A percentile compares a stretch with the other conserved stretches of the same genome.
These are phyloP conservation scores for Sesbania bispinosa DNA, from an alignment of 306 rosid species.

Conservation along the genomic window DNA sequence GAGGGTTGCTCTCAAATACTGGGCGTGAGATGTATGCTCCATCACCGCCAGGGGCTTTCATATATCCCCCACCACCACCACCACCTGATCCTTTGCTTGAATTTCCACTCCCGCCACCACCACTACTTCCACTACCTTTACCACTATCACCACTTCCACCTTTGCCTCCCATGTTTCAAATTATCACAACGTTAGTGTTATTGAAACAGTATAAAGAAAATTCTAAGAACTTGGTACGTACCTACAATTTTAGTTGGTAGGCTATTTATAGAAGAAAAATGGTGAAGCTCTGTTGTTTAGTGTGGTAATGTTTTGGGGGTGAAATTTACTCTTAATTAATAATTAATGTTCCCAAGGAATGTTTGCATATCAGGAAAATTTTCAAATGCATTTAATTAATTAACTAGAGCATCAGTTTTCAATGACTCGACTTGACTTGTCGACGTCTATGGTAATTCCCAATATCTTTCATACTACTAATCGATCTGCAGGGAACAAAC, in stretches of 20 bases:
- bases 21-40: conserved; percentile 1
- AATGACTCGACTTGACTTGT: no score
- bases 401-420: no score
- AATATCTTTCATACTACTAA: no score
- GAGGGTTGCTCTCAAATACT: conserved; percentile 18
- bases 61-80: neutral
- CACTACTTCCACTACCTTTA: neutral
- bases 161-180: conserved; percentile 23
- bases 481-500: no score
- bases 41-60: conserved; percentile 22
- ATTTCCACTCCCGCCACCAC: neutral
- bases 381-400: no score
- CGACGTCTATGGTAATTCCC: no score
- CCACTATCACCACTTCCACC: neutral
- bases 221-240: neutral
- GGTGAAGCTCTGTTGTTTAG: neutral
- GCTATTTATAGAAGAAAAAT: conserved; percentile 9
- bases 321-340: no score
- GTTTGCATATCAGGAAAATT: no score
- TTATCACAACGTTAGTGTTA: neutral
- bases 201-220: neutral
- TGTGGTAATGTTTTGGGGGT: no score
- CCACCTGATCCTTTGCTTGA: conserved; percentile 2
- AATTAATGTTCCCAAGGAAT: no score
- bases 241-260: neutral